Base-by-base conservation (phyloP, 345 rosid genomes). In the Murraya koenigii region DNA sequence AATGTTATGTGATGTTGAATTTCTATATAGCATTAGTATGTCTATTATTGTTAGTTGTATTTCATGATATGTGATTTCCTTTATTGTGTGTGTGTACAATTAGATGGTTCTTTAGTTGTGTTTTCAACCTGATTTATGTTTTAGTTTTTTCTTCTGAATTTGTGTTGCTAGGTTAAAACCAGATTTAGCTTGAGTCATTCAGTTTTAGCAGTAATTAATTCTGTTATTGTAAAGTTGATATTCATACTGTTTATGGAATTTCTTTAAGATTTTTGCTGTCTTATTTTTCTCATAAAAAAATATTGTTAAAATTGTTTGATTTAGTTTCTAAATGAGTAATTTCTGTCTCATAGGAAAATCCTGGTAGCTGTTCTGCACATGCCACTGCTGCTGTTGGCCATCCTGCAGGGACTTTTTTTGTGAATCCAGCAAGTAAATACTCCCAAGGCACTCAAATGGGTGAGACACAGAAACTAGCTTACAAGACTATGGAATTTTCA, bases 361-460 rank as follows among this genome's bases (percentile, higher is more conserved):
- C 65, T 13, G 79, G 70, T 80, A 68, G 71, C 71, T 76, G 86
- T 39, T 66, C 58, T 52, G 81, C 75, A 8, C 79, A 56, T 69
- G 77, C 84, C 38, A 73, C 82, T 41, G 87, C 77, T 67, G 78
- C 85, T 69, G 75, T 77, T 78, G 77, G 81, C 67, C 81, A 84
- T 25, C 61, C 81, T 69, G 58, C 77, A 0, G 82, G 68, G 20
- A 47, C 82, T 8, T 30, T 38, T 69, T 69, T 74, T 25, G 65
- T 63, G 60, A 72, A 84, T 82, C 41, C 77, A 4, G 70, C 80
- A 7, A 79, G 70, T 80, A 87, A 74, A 78, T 47, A 64, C 56
- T 25, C 82, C 33, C 83, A 79, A 79, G 75, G 77, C 67, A 79
- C 78, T 87, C 88, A 76, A 80, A 58, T 85, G 35, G 92, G 93